Conservation (phyloP, 176 grass and related monocot genomes). For the Secale cereale region DNA sequence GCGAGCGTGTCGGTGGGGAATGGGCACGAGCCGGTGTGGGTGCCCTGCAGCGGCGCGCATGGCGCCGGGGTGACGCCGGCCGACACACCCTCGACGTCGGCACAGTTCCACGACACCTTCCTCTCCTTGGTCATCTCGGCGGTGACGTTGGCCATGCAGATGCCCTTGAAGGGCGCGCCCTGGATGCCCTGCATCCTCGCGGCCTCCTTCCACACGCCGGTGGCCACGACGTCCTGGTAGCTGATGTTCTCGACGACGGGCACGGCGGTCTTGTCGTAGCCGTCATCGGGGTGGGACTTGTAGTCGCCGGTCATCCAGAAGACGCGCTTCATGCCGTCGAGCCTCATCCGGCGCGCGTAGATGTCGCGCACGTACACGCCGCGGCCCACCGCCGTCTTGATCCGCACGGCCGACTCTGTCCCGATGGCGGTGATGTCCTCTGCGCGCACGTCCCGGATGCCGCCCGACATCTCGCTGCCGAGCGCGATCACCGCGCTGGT, state of each 20-base stretch:
- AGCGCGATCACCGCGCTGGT: slow-evolving; percentile 86
- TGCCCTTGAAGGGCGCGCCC: slow-evolving; percentile 38
- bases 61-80: slow-evolving; percentile 53
- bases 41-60: slow-evolving; percentile 44
- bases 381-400: too few species aligned
- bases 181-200: slow-evolving; percentile 70
- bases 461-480: slow-evolving; percentile 98
- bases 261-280: slow-evolving; percentile 52
- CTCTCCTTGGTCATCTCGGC: slow-evolving; percentile 45
- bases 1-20: slow-evolving; percentile 64
- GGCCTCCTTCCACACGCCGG: slow-evolving; percentile 37
- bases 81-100: slow-evolving; percentile 66
- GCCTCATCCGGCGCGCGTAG: not conserved
- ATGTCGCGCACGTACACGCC: not conserved
- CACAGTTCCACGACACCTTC: slow-evolving; percentile 72
- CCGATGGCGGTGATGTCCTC: slow-evolving; percentile 81
- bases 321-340: slow-evolving; percentile 68
- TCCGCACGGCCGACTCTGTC: slow-evolving; percentile 32
- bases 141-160: slow-evolving; percentile 85
- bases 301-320: slow-evolving; percentile 96
- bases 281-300: slow-evolving; percentile 17
- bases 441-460: slow-evolving; percentile 74
- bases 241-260: slow-evolving; percentile 60
- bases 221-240: slow-evolving; percentile 80
- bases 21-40: slow-evolving; percentile 37